Evolutionary conservation across 805 yeast species (phyloP).

Genomic region (Yamadazyma philogaea): DNA sequence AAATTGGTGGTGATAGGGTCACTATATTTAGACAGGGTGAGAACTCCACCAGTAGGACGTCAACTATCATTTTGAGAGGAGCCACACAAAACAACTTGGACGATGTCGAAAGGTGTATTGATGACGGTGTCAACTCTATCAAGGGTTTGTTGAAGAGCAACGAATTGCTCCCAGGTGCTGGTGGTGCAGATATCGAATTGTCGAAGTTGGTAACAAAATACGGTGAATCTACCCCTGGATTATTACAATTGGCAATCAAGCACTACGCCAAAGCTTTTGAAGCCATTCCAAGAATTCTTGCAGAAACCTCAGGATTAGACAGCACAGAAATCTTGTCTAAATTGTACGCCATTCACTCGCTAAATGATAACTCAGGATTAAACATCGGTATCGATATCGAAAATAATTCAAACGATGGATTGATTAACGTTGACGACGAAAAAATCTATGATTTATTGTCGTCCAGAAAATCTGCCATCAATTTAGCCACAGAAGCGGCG

Average conservation of each 20-base stretch:
- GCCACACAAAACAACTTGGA: conserved; percentile 93
- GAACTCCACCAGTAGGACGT: conserved; percentile 64
- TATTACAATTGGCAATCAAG: conserved; percentile 89
- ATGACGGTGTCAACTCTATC: conserved; percentile 91
- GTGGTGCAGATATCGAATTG: conserved; percentile 88
- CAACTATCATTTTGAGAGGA: conserved; percentile 92
- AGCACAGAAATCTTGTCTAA: conserved; percentile 86
- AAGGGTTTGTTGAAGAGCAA: conserved; percentile 82
- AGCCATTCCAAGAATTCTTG: conserved; percentile 85
- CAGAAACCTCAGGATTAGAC: conserved; percentile 93
- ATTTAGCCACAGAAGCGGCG: conserved; percentile 94
- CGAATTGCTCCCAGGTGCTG: conserved; percentile 90
- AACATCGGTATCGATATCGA: conserved; percentile 76
- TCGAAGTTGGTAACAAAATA: conserved; percentile 73
- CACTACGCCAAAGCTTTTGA: conserved; percentile 93
- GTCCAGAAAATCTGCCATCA: conserved; percentile 81
- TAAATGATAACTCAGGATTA: conserved; percentile 31
- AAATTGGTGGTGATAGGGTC: conserved; percentile 97
- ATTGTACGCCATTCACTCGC: conserved; percentile 81
- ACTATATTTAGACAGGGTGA: conserved; percentile 81
- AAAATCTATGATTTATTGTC: conserved; percentile 78
- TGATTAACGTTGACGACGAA: conserved; percentile 64
- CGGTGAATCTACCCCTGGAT: conserved; percentile 94
- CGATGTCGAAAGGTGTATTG: conserved; percentile 95
- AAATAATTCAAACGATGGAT: conserved; percentile 52